Evolutionary conservation across 257 asterid species (phyloP).

Genomic region (Solanum medicagineum): DNA sequence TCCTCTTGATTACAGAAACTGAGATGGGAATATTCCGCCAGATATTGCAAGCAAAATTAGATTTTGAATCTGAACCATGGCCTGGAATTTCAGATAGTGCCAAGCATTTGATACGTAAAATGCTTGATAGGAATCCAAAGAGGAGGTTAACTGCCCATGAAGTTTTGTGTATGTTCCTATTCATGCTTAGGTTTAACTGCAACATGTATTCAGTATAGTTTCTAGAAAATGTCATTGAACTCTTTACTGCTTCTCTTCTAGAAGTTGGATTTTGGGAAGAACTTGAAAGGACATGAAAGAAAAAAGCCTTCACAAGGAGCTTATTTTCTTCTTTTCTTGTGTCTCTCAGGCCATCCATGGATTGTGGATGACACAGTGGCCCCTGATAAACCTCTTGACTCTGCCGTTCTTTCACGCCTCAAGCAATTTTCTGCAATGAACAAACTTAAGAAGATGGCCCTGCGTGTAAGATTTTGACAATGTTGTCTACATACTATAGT

Average conservation of each 20-base stretch:
- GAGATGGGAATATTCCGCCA: constrained; percentile 96
- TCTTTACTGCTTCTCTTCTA: neutral
- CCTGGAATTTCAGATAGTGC: constrained; percentile 72
- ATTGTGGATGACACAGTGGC: constrained; percentile 81
- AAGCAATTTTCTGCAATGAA: constrained; percentile 97
- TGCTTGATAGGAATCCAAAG: constrained; percentile 73
- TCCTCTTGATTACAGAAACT: constrained; percentile 48
- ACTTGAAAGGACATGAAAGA: neutral
- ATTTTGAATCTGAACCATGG: constrained; percentile 94
- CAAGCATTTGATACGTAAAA: constrained; percentile 74
- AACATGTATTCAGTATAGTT: neutral
- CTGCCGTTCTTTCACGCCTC: constrained; percentile 92
- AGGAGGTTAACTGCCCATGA: constrained; percentile 3
- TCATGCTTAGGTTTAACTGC: neutral
- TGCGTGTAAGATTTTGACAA: constrained; percentile 49
- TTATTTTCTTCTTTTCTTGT: neutral
- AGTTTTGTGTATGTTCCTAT: neutral
- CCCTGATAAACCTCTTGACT: constrained; percentile 93
- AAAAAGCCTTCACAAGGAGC: neutral
- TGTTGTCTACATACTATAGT: neutral
- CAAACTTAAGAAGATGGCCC: constrained; percentile 95
- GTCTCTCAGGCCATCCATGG: constrained; percentile 81
- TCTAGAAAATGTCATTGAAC: neutral
- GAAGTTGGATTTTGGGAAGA: neutral
- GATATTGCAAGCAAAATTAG: constrained; percentile 62